A percentile compares a stretch with the other conserved stretches of the same genome.
phyloP scores from a whole-genome alignment of 1,284 basidiomycete species.

The Ceratobasidium papillatum region DNA sequence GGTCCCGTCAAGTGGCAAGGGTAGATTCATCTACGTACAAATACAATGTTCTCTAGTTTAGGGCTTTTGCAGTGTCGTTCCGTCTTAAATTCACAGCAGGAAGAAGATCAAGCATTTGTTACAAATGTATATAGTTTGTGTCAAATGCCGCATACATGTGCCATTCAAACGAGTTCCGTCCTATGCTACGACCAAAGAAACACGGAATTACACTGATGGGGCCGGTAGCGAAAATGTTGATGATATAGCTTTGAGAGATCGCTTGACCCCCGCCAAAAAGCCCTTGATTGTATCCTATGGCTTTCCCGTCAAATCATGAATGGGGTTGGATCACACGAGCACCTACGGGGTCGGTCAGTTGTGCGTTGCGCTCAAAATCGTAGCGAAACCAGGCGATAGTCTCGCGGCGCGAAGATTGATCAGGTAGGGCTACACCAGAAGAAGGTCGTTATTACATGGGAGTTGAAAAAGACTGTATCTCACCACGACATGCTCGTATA shows the following conservation, averaged over 20 bases:
- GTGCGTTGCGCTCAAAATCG: conserved; percentile 18
- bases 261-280: conserved; percentile 7
- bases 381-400: conserved; percentile 28
- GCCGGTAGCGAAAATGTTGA: conserved; percentile 28
- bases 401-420: conserved; percentile 10
- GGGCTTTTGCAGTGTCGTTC: not conserved
- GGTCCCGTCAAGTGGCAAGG: conserved; percentile 19
- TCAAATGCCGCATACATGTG: conserved; percentile 8
- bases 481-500: conserved; percentile 25
- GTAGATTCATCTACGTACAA: not conserved
- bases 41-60: not conserved
- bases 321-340: not conserved
- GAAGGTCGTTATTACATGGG: not conserved
- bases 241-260: conserved; percentile 13
- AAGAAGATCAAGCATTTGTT: not conserved
- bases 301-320: not conserved
- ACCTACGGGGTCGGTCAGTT: conserved; percentile 4
- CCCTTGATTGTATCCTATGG: not conserved
- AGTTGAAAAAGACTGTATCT: not conserved
- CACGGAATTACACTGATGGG: not conserved
- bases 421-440: not conserved
- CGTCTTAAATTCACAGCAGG: not conserved
- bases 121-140: not conserved
- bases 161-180: not conserved
- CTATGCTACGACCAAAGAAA: not conserved